Percentiles rank a stretch among this genome's conserved stretches.
These are phyloP conservation scores for Hypericum androsaemum DNA, from an alignment of 345 rosid species.

Conservation along the genomic window DNA sequence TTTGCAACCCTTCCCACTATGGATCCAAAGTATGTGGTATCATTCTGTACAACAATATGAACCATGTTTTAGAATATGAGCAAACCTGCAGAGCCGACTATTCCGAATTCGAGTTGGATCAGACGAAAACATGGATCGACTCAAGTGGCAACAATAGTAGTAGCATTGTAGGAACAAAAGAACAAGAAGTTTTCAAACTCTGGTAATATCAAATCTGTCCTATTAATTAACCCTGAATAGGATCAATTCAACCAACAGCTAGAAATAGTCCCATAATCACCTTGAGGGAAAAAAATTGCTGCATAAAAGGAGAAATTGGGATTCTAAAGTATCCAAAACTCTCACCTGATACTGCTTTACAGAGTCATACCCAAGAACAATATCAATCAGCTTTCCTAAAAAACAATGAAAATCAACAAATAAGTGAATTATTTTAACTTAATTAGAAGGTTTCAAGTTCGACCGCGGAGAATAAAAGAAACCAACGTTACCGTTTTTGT, in stretches of 20 bases:
- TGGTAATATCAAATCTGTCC: background rate
- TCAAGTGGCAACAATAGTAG: no score
- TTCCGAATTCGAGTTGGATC: no score
- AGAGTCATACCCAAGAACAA: conserved; percentile 7
- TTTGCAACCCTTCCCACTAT: conserved; percentile 5
- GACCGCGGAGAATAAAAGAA: no score
- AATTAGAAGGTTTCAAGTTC: no score
- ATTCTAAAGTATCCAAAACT: background rate
- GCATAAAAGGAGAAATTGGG: background rate
- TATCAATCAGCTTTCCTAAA: conserved; percentile 5
- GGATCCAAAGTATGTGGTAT: background rate
- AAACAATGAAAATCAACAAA: no score
- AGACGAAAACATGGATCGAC: no score
- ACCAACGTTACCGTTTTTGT: no score
- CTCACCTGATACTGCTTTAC: background rate
- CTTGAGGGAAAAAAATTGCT: background rate
- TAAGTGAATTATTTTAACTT: no score
- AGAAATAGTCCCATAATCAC: no score
- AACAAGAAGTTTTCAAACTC: background rate
- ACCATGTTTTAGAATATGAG: no score
- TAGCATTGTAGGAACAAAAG: background rate
- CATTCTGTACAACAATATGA: background rate
- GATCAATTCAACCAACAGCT: no score
- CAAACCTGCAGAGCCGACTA: no score
- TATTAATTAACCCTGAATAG: background rate